phyloP scores from a whole-genome alignment of 768 basidiomycete genomes.

The Amanita rubescens region DNA sequence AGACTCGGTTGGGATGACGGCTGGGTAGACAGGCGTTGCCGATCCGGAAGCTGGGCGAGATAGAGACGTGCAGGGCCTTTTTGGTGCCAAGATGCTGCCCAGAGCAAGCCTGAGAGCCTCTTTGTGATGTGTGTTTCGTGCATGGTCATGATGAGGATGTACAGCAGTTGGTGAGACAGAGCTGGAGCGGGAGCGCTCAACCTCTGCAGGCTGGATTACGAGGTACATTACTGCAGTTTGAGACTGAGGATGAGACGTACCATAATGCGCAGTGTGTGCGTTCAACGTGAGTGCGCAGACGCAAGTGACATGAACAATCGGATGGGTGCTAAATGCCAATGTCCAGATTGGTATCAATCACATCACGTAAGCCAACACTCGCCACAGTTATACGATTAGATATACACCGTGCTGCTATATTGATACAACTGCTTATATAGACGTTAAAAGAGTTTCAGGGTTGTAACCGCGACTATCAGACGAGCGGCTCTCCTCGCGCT shows the following conservation, averaged over 20 bases:
- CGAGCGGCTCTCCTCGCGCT: no score
- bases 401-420: no score
- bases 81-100: conserved; percentile 56
- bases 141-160: neutral
- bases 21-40: conserved; percentile 42
- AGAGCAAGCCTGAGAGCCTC: conserved; percentile 49
- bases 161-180: neutral
- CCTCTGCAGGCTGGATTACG: neutral
- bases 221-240: neutral
- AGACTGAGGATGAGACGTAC: neutral
- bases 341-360: no score
- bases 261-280: neutral
- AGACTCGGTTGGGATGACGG: conserved; percentile 8
- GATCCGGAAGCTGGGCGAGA: conserved; percentile 39
- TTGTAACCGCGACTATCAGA: no score
- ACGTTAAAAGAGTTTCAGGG: no score
- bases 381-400: no score
- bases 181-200: neutral
- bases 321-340: no score
- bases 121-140: conserved; percentile 30
- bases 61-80: conserved; percentile 38
- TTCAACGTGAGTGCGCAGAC: neutral
- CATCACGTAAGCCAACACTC: no score
- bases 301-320: neutral
- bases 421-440: no score